These are phyloP conservation scores for Gnetum montanum DNA, from an alignment of 75 land plant species.

Conservation along the genomic window DNA sequence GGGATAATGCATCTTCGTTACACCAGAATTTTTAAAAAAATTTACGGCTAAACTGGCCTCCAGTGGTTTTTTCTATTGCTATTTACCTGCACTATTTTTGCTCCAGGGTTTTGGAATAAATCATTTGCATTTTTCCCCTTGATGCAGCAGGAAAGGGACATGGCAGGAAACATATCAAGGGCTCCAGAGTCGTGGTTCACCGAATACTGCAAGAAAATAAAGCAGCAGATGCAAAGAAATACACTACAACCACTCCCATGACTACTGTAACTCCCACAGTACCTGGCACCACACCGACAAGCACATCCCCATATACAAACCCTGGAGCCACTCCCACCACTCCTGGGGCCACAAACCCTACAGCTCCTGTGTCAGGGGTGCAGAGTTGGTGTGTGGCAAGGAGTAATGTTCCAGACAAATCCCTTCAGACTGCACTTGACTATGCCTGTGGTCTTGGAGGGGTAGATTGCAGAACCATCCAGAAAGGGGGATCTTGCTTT, in stretches of 20 bases:
- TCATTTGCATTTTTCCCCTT: too few relatives aligned
- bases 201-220: too few relatives aligned
- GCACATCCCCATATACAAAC: background rate
- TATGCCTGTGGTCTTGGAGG: slow-evolving; percentile 34
- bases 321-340: background rate
- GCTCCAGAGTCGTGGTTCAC: too few relatives aligned
- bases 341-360: background rate
- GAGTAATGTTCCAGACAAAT: slow-evolving; percentile 5
- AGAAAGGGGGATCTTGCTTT: slow-evolving; percentile 18
- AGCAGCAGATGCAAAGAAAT: too few relatives aligned
- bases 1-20: too few relatives aligned
- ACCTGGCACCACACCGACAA: background rate
- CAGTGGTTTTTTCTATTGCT: too few relatives aligned
- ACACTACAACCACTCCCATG: background rate
- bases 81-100: too few relatives aligned
- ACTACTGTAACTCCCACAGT: background rate
- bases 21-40: too few relatives aligned
- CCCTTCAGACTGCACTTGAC: slow-evolving; percentile 20
- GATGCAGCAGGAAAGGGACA: too few relatives aligned
- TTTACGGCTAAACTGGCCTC: too few relatives aligned
- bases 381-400: slow-evolving; percentile 35
- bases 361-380: background rate
- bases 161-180: too few relatives aligned
- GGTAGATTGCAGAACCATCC: slow-evolving; percentile 24
- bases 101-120: too few relatives aligned